Conservation (phyloP, 345 rosid species). For the Kernera saxatilis region DNA sequence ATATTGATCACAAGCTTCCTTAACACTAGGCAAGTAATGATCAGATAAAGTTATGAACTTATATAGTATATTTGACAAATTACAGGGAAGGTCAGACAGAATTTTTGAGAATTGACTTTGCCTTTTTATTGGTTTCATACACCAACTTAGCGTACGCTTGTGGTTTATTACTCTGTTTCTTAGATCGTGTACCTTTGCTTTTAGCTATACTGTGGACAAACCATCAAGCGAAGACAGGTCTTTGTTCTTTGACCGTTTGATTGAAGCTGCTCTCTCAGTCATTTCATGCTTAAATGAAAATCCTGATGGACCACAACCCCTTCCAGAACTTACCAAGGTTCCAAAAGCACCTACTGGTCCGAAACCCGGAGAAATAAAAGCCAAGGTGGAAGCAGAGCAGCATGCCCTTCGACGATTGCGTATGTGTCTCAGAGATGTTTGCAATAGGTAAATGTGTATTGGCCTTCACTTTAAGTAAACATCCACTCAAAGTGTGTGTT, state of each 20-base stretch:
- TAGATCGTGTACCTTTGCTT: conserved; percentile 20
- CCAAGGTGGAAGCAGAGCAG: conserved; percentile 97
- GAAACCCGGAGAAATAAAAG: conserved; percentile 84
- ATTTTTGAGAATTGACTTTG: neutral
- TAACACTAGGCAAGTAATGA: neutral
- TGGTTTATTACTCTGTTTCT: conserved; percentile 20
- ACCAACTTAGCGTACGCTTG: neutral
- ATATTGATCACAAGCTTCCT: neutral
- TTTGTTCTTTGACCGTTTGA: conserved; percentile 64
- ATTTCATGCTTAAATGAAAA: conserved; percentile 43
- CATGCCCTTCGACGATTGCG: conserved; percentile 96
- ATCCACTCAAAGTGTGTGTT: neutral
- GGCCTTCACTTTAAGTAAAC: neutral
- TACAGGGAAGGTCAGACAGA: neutral
- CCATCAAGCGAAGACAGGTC: conserved; percentile 80
- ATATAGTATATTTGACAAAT: neutral
- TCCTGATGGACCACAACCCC: conserved; percentile 38
- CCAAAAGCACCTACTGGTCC: conserved; percentile 79
- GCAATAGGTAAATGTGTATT: conserved; percentile 64
- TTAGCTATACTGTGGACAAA: conserved; percentile 75
- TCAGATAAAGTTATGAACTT: neutral
- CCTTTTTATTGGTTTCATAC: neutral
- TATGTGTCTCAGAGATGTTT: conserved; percentile 98
- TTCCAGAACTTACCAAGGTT: conserved; percentile 81
- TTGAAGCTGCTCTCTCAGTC: conserved; percentile 91